These are phyloP conservation scores for Catharanthus roseus DNA, from an alignment of 257 asterid genomes.

Conservation along the genomic window DNA sequence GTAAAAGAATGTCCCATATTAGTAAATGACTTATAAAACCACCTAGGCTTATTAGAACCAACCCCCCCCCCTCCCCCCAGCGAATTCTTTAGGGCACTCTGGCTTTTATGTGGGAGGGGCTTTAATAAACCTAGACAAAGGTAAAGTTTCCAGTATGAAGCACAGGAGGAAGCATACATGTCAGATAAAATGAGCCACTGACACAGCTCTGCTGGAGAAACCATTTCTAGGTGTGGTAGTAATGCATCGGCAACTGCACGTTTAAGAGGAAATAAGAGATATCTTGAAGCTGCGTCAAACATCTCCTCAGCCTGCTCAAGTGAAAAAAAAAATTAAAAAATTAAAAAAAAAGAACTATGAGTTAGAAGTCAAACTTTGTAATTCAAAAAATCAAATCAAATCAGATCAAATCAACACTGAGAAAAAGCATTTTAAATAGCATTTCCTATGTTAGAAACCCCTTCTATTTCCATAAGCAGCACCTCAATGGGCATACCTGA, in stretches of 20 bases:
- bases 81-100: neutral
- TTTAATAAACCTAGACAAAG: neutral
- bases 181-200: slow-evolving; percentile 86
- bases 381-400: too few species aligned
- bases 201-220: slow-evolving; percentile 78
- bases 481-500: slow-evolving; percentile 45
- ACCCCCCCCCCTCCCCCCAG: too few species aligned
- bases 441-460: neutral
- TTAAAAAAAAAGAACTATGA: neutral
- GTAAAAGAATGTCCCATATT: too few species aligned
- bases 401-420: neutral
- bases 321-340: too few species aligned
- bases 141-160: neutral
- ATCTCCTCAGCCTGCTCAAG: slow-evolving; percentile 70
- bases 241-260: slow-evolving; percentile 95
- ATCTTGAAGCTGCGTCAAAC: slow-evolving; percentile 96
- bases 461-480: neutral
- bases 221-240: slow-evolving; percentile 76
- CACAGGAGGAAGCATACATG: slow-evolving; percentile 49
- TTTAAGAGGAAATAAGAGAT: slow-evolving; percentile 85
- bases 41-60: too few species aligned
- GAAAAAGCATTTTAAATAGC: neutral
- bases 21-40: too few species aligned
- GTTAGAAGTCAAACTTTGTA: neutral
- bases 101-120: neutral